Evolutionary conservation across 768 basidiomycete species (phyloP), one percentile per base, ranked within the genome.

Genomic region (Lactifluus hygrophoroides): DNA sequence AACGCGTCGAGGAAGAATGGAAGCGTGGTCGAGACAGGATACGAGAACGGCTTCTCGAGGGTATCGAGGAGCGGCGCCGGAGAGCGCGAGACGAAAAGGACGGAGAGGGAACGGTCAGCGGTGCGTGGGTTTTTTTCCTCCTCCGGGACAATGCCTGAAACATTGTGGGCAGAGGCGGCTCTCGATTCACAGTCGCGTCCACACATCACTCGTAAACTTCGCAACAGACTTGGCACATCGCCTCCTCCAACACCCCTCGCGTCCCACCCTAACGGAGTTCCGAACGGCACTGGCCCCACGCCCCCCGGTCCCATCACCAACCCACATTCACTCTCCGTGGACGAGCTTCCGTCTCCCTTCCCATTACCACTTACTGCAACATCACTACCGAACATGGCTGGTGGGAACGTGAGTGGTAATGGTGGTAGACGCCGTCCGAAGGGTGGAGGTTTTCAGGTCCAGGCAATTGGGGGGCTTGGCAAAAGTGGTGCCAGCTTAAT

Each of bases 81-180:
- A 74, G 86, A 58, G 90, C 90, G 28, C 75, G 90, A 52, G 90
- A 93, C 61, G 90, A 93, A 74, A 92, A 91, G 68, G 90, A 92
- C 59, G 88, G 89, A 60, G 90, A 93, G 65, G 89, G 87, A n/a
- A 84, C 82, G 16, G 77, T 81, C 42, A 84, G 83, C 53, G 86
- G 82, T 84, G 48, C 56, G 80, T 74, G 30, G 53, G 38, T 47
- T n/a, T 38, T 45, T n/a, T 21, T n/a, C 32, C 9, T 28, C 19
- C 21, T 49, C 25, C 14, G 14, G 23, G 35, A 45, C 28, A 23
- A n/a, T 21, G 19, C 37, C 43, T 19, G 44, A 53, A 51, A 38
- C 37, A 48, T 21, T 44, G n/a, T 50, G 30, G 21, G 10, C 68
- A 88, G 89, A 92, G 65, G 79, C 84, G 25, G 78, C 82, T 4